Percentiles rank a stretch among this genome's conserved stretches.
These are phyloP conservation scores for Cyclocybe aegerita DNA, from an alignment of 768 basidiomycete genomes.

Conservation along the genomic window DNA sequence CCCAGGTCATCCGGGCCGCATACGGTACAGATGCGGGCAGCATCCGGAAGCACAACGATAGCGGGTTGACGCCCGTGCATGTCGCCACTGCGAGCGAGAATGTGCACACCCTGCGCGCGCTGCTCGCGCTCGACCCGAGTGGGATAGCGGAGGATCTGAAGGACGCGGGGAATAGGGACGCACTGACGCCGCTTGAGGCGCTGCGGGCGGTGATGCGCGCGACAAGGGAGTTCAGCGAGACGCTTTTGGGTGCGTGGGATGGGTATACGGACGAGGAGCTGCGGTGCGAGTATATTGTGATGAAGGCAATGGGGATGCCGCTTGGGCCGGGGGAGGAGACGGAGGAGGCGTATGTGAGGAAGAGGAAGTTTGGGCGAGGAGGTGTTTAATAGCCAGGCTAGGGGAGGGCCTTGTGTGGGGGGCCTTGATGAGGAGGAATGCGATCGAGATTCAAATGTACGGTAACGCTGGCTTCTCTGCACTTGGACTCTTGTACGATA, in stretches of 20 bases:
- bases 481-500: no score
- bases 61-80: conserved; percentile 8
- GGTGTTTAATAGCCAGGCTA: no score
- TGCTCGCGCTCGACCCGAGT: conserved; percentile 2
- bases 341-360: neutral
- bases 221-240: neutral
- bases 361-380: conserved; percentile 13
- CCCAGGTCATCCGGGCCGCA: neutral
- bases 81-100: conserved; percentile 5
- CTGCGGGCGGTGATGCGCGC: conserved; percentile 1
- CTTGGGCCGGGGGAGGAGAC: neutral
- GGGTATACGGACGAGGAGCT: conserved; percentile 8
- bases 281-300: conserved; percentile 3
- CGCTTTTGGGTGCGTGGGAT: neutral
- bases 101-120: conserved; percentile 1
- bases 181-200: conserved; percentile 9
- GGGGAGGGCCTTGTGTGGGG: conserved; percentile 2
- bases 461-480: no score
- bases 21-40: neutral
- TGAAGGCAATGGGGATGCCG: neutral
- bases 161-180: neutral
- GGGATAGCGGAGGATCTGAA: conserved; percentile 2
- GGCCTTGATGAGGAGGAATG: neutral
- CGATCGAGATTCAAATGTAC: no score
- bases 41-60: conserved; percentile 1